Evolutionary conservation across 495 filamentous ascomycete species (phyloP).

Genomic region (Lasiosphaeria miniovina): DNA sequence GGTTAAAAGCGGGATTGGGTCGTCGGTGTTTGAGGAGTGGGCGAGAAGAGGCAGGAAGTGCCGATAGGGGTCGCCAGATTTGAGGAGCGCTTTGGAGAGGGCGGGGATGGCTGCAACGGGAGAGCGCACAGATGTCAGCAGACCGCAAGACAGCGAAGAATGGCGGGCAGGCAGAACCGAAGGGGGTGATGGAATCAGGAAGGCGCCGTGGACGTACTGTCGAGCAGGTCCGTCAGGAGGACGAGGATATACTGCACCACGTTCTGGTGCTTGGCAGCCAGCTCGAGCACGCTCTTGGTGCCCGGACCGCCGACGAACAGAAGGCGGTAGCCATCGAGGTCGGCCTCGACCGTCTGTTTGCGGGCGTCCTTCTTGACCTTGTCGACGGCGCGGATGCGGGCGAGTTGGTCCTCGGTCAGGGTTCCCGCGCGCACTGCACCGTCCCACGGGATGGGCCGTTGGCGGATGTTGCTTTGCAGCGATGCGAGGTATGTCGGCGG

Average conservation of each 20-base stretch:
- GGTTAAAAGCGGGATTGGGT: constrained; percentile 82
- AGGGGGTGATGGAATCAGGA: background rate
- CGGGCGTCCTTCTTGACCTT: constrained; percentile 85
- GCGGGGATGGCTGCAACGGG: constrained; percentile 65
- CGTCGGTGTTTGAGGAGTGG: constrained; percentile 75
- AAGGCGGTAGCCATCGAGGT: constrained; percentile 71
- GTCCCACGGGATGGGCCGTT: constrained; percentile 95
- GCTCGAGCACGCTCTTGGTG: constrained; percentile 74
- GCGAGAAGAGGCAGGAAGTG: constrained; percentile 83
- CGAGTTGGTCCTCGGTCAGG: constrained; percentile 90
- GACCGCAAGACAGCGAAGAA: background rate
- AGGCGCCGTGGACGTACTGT: constrained; percentile 53
- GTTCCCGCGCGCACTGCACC: constrained; percentile 90
- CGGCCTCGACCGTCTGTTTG: constrained; percentile 72
- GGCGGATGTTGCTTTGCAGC: constrained; percentile 91
- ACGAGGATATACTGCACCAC: constrained; percentile 94
- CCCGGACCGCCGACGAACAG: constrained; percentile 71
- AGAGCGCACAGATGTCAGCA: background rate
- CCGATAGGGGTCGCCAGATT: constrained; percentile 74
- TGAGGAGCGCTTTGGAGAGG: constrained; percentile 69
- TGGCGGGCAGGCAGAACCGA: constrained; percentile 5
- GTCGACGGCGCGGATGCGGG: constrained; percentile 95
- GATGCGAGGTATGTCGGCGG: constrained; percentile 86
- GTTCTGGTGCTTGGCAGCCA: constrained; percentile 73
- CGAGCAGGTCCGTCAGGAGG: constrained; percentile 80